Evolutionary conservation across 1,284 basidiomycete genomes (phyloP), one percentile per base, ranked within the genome.

Genomic region (Chalciporus sp.): DNA sequence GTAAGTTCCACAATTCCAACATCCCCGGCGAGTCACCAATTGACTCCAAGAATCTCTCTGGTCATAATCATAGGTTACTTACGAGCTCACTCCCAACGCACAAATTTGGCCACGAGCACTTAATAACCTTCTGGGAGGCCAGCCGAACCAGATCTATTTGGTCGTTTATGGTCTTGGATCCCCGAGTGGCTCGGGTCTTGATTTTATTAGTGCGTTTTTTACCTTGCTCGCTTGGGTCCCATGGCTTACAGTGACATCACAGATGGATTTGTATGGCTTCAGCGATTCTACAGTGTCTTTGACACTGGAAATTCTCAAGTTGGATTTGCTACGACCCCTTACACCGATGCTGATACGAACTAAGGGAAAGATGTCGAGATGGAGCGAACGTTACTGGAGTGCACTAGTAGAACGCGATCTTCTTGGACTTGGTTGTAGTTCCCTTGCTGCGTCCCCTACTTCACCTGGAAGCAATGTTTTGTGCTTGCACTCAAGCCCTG

Each of bases 101-200:
- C 79, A 81, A 65, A 75, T 78, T 59, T 80, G 79, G 79, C 78
- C 78, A 6, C 74, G 76, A 53, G 53, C 64, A 17, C 68, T 76
- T 48, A 81, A 81, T 65, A 55, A 65, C 7, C 51, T 59, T 31
- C 61, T 81, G 41, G 77, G 78, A 50, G 79, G 78, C 16, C 50
- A 69, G 29, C 56, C 60, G 11, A 60, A 58, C 61, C 59, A 62
- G 52, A 76, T 77, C 60, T 81, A 81, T 57, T 71, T 80, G 53
- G 65, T 81, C 57, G 65, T 71, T 9, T 67, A 71, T 17, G 76
- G 79, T 62, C 55, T 76, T 26, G 73, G 76, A 43, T 47, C 43
- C 8, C 19, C 49, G 33, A 72, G 67, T 44, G 76, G 76, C 7
- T 63, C 60, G 7, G 72, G 73, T 29, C 64, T 75, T 8, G 73